These are phyloP conservation scores for Solanum infundibuliforme DNA, from an alignment of 257 asterid genomes.

Conservation along the genomic window DNA sequence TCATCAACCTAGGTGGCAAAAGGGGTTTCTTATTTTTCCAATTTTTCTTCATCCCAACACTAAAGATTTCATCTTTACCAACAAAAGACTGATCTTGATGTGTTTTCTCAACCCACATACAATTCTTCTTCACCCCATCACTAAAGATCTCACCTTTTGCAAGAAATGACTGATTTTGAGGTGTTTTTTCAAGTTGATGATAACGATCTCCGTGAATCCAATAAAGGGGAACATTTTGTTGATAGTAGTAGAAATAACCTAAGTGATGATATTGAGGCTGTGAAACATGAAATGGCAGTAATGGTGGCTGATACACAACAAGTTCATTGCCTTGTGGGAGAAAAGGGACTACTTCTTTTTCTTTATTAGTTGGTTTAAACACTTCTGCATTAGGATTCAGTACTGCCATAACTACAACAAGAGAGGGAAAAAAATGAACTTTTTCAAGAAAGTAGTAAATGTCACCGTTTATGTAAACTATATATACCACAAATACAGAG, in stretches of 20 bases:
- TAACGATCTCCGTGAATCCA: neutral
- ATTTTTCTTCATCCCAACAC: neutral
- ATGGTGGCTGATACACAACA: neutral
- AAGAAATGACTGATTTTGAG: neutral
- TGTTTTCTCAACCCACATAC: neutral
- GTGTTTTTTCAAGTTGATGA: neutral
- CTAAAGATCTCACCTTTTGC: neutral
- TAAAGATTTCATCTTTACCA: neutral
- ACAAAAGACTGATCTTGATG: neutral
- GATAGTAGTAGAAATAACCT: neutral
- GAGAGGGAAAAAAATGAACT: neutral
- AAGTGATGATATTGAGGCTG: neutral
- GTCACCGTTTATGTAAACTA: neutral
- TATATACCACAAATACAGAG: neutral
- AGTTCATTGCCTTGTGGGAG: neutral
- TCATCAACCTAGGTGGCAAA: neutral
- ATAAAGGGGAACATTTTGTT: neutral
- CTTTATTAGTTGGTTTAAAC: neutral
- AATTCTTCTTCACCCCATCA: neutral
- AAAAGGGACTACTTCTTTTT: neutral
- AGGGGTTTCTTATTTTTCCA: neutral
- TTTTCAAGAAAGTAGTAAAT: neutral
- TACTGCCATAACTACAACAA: neutral
- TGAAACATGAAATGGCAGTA: neutral
- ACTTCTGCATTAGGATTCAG: neutral